phyloP scores from a whole-genome alignment of 495 filamentous ascomycete species.

The Penicillium silybi region DNA sequence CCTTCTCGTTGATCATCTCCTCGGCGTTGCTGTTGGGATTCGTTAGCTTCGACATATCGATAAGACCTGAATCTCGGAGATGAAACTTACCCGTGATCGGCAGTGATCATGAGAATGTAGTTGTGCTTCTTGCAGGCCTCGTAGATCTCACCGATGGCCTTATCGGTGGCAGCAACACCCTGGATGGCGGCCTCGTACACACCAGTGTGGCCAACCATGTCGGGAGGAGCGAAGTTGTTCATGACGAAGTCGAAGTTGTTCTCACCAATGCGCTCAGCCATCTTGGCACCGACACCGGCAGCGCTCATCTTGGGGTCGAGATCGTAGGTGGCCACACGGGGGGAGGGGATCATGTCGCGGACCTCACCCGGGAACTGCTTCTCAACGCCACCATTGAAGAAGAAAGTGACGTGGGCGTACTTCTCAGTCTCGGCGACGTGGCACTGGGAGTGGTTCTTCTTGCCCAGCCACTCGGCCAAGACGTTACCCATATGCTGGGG shows the following conservation, averaged over 20 bases:
- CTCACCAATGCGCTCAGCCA: constrained; percentile 75
- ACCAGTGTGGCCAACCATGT: constrained; percentile 99
- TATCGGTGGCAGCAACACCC: constrained; percentile 80
- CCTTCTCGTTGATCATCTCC: constrained; percentile 95
- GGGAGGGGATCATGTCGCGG: constrained; percentile 70
- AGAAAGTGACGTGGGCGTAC: constrained; percentile 98
- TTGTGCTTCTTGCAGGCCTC: constrained; percentile 89
- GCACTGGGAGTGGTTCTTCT: constrained; percentile 83
- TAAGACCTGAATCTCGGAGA: not conserved
- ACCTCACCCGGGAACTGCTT: constrained; percentile 90
- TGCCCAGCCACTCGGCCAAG: constrained; percentile 88
- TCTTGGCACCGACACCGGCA: constrained; percentile 78
- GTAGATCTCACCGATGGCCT: constrained; percentile 86
- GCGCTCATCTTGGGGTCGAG: constrained; percentile 96
- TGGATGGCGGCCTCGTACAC: constrained; percentile 94
- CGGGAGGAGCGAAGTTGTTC: constrained; percentile 99
- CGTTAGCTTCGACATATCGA: not conserved
- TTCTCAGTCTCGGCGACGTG: constrained; percentile 99
- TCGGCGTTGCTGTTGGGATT: constrained; percentile 70
- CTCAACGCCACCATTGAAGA: constrained; percentile 99
- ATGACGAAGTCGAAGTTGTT: constrained; percentile 89
- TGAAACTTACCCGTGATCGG: constrained; percentile 76
- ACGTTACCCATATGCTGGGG: constrained; percentile 97
- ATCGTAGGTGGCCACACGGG: constrained; percentile 92
- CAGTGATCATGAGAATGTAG: constrained; percentile 89